Percentiles rank a stretch among this genome's conserved stretches.
Evolutionary conservation across 352 stramenopile species (phyloP).

Genomic region (Stephanocyclus meneghinianus): DNA sequence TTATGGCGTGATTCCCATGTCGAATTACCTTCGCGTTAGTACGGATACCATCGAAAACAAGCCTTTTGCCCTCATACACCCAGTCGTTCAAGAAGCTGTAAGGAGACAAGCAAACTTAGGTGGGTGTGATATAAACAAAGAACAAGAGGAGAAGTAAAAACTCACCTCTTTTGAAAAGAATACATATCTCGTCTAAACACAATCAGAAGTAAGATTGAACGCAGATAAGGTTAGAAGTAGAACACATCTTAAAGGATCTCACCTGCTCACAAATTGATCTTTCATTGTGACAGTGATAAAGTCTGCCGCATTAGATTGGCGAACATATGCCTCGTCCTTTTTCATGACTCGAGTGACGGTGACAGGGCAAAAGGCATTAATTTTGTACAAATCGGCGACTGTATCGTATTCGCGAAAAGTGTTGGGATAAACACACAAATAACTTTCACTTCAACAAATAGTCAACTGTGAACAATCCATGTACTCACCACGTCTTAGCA

Average conservation of each 20-base stretch:
- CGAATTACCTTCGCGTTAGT: slow-evolving; percentile 85
- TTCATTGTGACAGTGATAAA: slow-evolving; percentile 80
- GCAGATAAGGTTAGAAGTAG: not conserved
- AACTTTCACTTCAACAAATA: not conserved
- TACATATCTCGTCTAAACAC: slow-evolving; percentile 54
- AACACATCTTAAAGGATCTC: slow-evolving; percentile 21
- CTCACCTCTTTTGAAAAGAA: slow-evolving; percentile 65
- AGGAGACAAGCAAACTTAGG: not conserved
- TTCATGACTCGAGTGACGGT: slow-evolving; percentile 75
- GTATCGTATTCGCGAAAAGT: not conserved
- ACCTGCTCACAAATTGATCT: slow-evolving; percentile 81
- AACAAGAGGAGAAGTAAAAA: not conserved
- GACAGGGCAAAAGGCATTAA: slow-evolving; percentile 80
- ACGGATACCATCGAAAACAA: slow-evolving; percentile 41
- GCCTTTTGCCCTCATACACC: slow-evolving; percentile 62
- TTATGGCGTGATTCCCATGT: slow-evolving; percentile 80
- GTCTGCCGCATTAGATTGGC: slow-evolving; percentile 67
- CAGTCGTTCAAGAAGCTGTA: slow-evolving; percentile 10
- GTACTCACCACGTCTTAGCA: slow-evolving; percentile 56
- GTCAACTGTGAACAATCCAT: not conserved
- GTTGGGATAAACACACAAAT: too few species aligned
- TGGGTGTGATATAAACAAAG: not conserved
- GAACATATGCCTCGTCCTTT: slow-evolving; percentile 57
- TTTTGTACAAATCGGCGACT: slow-evolving; percentile 17
- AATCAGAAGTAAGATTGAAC: not conserved